Evolutionary conservation across 805 yeast species (phyloP), one percentile per base, ranked within the genome.

Genomic region (Spencermartinsiella europaea): DNA sequence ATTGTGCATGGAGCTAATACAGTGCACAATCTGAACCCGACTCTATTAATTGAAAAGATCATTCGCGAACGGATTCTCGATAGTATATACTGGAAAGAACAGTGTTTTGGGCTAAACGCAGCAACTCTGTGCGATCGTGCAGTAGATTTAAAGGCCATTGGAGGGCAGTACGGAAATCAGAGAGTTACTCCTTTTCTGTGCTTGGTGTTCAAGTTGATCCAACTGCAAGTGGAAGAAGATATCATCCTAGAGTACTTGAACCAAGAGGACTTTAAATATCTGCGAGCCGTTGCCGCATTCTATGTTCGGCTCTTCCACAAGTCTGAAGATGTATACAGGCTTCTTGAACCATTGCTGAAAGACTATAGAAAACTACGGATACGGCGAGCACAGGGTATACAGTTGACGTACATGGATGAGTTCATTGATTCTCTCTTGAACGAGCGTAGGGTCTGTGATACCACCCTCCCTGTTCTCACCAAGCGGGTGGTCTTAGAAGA

Each of bases 171-270:
- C 42, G 67, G 72, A 14, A 68, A 67, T 19, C 79, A 79, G 27
- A 65, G 78, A 50, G 93, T 95, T 0, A 70, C 84, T 15, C 82
- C 81, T 12, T 88, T 87, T 55, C 60, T 86, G n/a, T 81, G 95
- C 58, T 71, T 95, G 38, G 63, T 88, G 28, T 77, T 87, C 58
- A 80, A 91, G 52, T 61, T 91, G 48, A 70, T 90, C 3, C 95
- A 91, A 62, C 64, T 93, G 15, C 79, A 79, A 51, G 97, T 97
- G 0, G 56, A 73, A 1, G 57, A 59, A 8, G 85, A 79, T 3
- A 77, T 86, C 3, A 59, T 85, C 2, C 59, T 67, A 15, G 73
- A 79, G 45, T 73, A 77, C 51, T 65, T 83, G 10, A 62, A 62
- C 1, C 93, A 90, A 55, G 66, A 70, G 42, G 79, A 82, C 46